These are phyloP conservation scores for Geranium brycei DNA, from an alignment of 345 rosid species.

Conservation along the genomic window DNA sequence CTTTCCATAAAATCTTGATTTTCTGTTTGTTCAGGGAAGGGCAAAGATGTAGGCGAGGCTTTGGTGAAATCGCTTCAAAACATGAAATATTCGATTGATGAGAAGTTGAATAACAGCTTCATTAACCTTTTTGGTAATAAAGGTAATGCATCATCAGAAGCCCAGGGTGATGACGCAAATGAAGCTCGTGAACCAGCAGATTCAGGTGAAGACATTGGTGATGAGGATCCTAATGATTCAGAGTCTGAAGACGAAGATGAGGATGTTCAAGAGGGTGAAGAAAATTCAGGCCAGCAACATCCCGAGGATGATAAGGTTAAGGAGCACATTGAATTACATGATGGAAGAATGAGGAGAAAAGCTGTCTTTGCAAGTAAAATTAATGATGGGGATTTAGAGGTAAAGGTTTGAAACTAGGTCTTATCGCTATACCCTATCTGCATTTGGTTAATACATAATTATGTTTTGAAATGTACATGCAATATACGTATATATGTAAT, in stretches of 20 bases:
- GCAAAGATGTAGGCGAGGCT: slow-evolving; percentile 64
- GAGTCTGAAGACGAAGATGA: slow-evolving; percentile 31
- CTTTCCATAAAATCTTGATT: background rate
- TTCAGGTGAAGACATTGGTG: slow-evolving; percentile 23
- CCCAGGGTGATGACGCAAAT: slow-evolving; percentile 15
- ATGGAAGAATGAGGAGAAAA: slow-evolving; percentile 75
- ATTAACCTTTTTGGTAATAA: slow-evolving; percentile 54
- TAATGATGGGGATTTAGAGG: slow-evolving; percentile 29
- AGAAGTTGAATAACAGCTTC: slow-evolving; percentile 66
- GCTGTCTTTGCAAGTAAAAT: slow-evolving; percentile 41
- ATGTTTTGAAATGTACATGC: background rate
- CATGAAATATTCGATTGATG: slow-evolving; percentile 72
- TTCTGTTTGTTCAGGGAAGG: slow-evolving; percentile 41
- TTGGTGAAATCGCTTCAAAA: slow-evolving; percentile 77
- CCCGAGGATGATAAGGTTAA: slow-evolving; percentile 15
- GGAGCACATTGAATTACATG: slow-evolving; percentile 46
- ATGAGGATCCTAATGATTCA: slow-evolving; percentile 27
- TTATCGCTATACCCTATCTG: background rate
- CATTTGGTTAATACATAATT: background rate
- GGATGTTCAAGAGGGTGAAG: slow-evolving; percentile 19
- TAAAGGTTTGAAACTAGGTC: slow-evolving; percentile 6
- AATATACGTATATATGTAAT: background rate
- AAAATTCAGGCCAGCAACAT: slow-evolving; percentile 11
- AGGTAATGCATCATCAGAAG: slow-evolving; percentile 21
- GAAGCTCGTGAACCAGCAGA: slow-evolving; percentile 16